Evolutionary conservation across 2,329 filamentous ascomycete genomes (phyloP).

Genomic region (Emergomyces pasteurianus): DNA sequence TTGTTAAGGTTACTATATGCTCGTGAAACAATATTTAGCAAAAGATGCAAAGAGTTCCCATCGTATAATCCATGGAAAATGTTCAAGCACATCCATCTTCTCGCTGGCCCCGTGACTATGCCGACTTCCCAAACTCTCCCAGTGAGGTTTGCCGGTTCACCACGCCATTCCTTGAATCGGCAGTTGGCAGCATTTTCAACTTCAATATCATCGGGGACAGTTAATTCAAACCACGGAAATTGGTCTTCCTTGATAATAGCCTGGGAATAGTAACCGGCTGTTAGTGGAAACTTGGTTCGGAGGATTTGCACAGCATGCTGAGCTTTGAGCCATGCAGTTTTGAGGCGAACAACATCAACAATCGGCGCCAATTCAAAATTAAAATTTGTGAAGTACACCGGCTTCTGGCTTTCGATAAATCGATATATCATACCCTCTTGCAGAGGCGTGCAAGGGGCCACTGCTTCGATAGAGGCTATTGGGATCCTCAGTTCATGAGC

Average conservation of each 20-base stretch:
- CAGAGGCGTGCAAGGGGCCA: conserved; percentile 72
- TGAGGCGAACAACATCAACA: conserved; percentile 39
- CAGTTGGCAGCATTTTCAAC: conserved; percentile 25
- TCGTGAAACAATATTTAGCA: conserved; percentile 48
- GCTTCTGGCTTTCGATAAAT: conserved; percentile 44
- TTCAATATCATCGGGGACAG: conserved; percentile 16
- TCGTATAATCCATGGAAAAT: conserved; percentile 86
- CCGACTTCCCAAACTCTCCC: conserved; percentile 23
- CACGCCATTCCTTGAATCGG: conserved; percentile 42
- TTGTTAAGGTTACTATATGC: conserved; percentile 35
- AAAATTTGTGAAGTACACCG: conserved; percentile 70
- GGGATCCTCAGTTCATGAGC: conserved; percentile 42
- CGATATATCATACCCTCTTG: conserved; percentile 78
- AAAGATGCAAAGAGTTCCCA: conserved; percentile 60
- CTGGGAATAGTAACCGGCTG: conserved; percentile 66
- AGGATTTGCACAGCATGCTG: conserved; percentile 50
- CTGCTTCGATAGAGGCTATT: conserved; percentile 50
- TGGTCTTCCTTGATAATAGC: conserved; percentile 42
- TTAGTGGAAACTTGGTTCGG: conserved; percentile 59
- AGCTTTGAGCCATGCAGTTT: conserved; percentile 46
- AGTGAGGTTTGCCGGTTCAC: conserved; percentile 36
- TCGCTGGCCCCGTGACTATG: conserved; percentile 16
- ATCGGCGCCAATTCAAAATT: conserved; percentile 41
- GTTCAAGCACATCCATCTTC: conserved; percentile 44
- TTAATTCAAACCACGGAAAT: conserved; percentile 36